Base-by-base conservation (phyloP, 148 eudicot species). In the Spergularia marina region DNA sequence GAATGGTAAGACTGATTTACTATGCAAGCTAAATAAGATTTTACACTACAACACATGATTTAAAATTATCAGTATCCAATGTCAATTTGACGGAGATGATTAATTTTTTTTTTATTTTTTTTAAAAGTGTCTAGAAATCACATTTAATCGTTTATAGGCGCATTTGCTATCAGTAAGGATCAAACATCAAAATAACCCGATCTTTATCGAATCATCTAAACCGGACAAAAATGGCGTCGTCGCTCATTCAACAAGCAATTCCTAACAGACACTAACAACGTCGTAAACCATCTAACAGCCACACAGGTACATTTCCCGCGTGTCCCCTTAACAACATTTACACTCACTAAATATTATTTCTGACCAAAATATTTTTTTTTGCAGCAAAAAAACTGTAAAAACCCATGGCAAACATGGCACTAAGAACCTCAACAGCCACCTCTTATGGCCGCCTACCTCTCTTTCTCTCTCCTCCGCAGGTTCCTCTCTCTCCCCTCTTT, bases 401-500 rank as follows among this genome's bases (percentile, higher is more conserved):
- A 62, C 16, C 13, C 66, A 60, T 75, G 86, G 67, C 83, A 73
- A 77, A 69, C 77, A 63, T 69, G 69, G 78, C 81, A 10, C 75
- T 83, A 56, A 80, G 72, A 74, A 61, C 53, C 16, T 74, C 82
- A 13, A 67, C 76, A 25, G 70, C 60, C 70, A 36, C 81, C 59
- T 78, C 87, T 56, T 79, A 81, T 77, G 87, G 84, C 68, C 87
- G 94, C 65, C 69, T 87, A 65, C 82, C 94, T 71, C 52, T 81
- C 21, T 13, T 85, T 75, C 83, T 77, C 25, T 80, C 86, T 74
- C 80, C 87, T 78, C 81, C 94, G 54, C 89, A 83, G 91, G 97
- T 87, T 7, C 49, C 53, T 53, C 13, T 9, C 16, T 56, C 73
- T 49, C 71, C 57, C 51, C 18, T 53, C 55, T 52, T 12, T 57